These are phyloP conservation scores for Chaetomiaceae sp. DNA, from an alignment of 2,329 filamentous ascomycete species.

Conservation along the genomic window DNA sequence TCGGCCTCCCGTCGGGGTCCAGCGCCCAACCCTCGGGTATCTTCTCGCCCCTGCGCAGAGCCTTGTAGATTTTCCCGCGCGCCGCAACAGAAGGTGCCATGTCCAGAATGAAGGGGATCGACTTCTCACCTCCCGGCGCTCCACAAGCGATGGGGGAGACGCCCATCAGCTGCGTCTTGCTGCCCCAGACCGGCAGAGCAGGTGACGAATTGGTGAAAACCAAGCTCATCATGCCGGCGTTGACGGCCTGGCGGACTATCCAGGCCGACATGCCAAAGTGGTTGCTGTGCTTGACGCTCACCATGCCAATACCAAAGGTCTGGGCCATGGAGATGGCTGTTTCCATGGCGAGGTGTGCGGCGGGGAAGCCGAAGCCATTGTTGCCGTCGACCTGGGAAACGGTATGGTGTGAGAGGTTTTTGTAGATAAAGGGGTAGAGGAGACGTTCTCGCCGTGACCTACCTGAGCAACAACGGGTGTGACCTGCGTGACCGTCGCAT, in stretches of 20 bases:
- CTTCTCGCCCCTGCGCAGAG: conserved; percentile 60
- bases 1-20: conserved; percentile 63
- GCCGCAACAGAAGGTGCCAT: conserved; percentile 69
- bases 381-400: conserved; percentile 53
- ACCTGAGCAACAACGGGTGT: conserved; percentile 69
- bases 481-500: conserved; percentile 54
- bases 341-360: conserved; percentile 61
- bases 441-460: too few relatives aligned
- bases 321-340: conserved; percentile 63
- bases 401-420: background rate
- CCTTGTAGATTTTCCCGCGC: conserved; percentile 70
- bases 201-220: conserved; percentile 71
- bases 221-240: conserved; percentile 65
- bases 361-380: conserved; percentile 73
- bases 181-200: conserved; percentile 68
- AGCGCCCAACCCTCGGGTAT: conserved; percentile 73
- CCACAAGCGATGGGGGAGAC: conserved; percentile 73
- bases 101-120: conserved; percentile 64
- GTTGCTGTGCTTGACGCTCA: conserved; percentile 70
- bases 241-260: conserved; percentile 72
- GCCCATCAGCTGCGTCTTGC: conserved; percentile 63
- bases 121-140: conserved; percentile 53
- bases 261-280: conserved; percentile 83
- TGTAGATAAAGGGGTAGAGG: too few relatives aligned
- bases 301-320: conserved; percentile 68